Evolutionary conservation across 1,139 yeast species (phyloP).

Genomic region (Saccharomyces uvarum): DNA sequence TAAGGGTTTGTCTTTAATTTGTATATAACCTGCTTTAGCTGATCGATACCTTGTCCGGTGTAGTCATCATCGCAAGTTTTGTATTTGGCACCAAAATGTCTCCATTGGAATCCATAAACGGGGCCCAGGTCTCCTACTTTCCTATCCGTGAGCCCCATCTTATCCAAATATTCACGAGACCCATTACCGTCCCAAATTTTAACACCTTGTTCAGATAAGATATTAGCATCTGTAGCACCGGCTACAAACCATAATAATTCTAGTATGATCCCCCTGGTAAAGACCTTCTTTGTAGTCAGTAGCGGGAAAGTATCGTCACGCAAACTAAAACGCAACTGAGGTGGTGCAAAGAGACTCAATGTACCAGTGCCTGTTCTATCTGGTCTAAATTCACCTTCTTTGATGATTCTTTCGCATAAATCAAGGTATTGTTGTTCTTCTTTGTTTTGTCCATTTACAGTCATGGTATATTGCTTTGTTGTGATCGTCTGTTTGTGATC

Average conservation of each 20-base stretch:
- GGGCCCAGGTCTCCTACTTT: constrained; percentile 96
- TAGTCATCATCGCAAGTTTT: constrained; percentile 81
- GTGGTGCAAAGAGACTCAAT: constrained; percentile 83
- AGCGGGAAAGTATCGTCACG: constrained; percentile 71
- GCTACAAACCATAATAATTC: constrained; percentile 89
- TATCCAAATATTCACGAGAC: constrained; percentile 83
- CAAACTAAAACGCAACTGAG: constrained; percentile 79
- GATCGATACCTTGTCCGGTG: constrained; percentile 83
- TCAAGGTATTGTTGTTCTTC: constrained; percentile 86
- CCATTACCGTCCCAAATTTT: constrained; percentile 99
- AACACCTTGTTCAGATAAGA: constrained; percentile 72
- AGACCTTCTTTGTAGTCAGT: constrained; percentile 86
- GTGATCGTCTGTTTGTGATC: neutral
- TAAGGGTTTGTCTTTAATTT: constrained; percentile 82
- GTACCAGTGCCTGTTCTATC: constrained; percentile 99
- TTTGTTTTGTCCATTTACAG: constrained; percentile 24
- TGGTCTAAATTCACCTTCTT: constrained; percentile 81
- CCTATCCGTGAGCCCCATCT: constrained; percentile 68
- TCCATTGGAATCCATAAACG: constrained; percentile 98
- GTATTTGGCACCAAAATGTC: constrained; percentile 95
- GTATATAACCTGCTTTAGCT: constrained; percentile 68
- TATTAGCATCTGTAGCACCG: constrained; percentile 84
- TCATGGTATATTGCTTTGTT: constrained; percentile 2
- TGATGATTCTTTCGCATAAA: constrained; percentile 66
- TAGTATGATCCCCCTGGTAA: constrained; percentile 78